A percentile compares a stretch with the other conserved stretches of the same genome.
Conservation (phyloP, 163 green algal genomes). For the Coccomyxa subellipsoidea region DNA sequence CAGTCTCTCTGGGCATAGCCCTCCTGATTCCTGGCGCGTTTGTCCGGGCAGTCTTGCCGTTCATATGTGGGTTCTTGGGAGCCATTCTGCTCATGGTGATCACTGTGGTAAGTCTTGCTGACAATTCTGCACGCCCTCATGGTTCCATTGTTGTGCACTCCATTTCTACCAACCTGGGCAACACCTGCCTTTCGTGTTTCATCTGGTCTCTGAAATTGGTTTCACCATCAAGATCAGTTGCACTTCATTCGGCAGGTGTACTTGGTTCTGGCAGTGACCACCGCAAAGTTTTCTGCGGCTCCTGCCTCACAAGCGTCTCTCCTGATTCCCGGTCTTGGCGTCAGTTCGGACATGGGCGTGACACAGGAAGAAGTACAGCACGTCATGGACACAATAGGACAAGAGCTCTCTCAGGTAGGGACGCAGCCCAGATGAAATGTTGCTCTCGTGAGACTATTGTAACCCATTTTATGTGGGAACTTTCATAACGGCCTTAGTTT, state of each 20-base stretch:
- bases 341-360: background rate
- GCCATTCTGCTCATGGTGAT: background rate
- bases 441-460: background rate
- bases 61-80: background rate
- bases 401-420: background rate
- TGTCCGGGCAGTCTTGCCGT: background rate
- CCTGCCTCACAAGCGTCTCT: background rate
- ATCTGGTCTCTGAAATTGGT: background rate
- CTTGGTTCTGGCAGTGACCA: background rate
- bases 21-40: background rate
- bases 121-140: too few relatives aligned
- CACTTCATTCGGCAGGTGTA: background rate
- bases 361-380: background rate
- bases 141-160: background rate
- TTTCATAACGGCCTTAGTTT: background rate
- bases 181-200: background rate
- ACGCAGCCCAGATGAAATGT: too few relatives aligned
- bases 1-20: background rate
- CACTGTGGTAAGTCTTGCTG: background rate
- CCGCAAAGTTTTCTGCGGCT: background rate
- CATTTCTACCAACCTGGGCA: background rate
- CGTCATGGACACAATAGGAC: background rate
- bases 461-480: background rate
- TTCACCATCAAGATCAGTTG: background rate
- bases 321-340: background rate